phyloP scores from a whole-genome alignment of 306 rosid species.

The Vigna trinervia region DNA sequence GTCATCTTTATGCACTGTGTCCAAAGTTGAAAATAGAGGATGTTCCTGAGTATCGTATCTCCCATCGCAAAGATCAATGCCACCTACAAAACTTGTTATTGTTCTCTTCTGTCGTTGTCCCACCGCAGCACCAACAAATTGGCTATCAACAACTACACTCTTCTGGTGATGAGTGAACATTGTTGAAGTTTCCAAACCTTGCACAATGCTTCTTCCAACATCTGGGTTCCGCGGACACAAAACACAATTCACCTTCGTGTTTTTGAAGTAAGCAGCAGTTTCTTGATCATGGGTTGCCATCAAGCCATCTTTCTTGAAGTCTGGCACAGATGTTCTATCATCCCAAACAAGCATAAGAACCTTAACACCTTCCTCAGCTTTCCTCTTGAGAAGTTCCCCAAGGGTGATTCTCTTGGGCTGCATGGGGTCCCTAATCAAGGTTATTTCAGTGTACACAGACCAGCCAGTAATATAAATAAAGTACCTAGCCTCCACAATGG shows the following conservation, averaged over 20 bases:
- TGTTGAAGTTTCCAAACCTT: conserved; percentile 61
- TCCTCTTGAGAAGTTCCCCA: conserved; percentile 73
- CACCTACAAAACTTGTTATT: conserved; percentile 75
- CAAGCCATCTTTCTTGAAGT: conserved; percentile 69
- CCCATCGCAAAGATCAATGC: conserved; percentile 90
- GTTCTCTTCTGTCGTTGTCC: conserved; percentile 48
- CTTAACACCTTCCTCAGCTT: conserved; percentile 74
- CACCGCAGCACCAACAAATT: not conserved
- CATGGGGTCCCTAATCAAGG: conserved; percentile 62
- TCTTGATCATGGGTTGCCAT: conserved; percentile 87
- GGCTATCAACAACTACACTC: conserved; percentile 64
- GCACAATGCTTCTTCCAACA: conserved; percentile 62
- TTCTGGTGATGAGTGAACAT: conserved; percentile 96
- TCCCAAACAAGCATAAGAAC: conserved; percentile 92
- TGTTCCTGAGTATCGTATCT: conserved; percentile 79
- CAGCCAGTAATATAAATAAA: conserved; percentile 84
- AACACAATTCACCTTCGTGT: conserved; percentile 67
- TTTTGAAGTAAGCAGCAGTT: conserved; percentile 60
- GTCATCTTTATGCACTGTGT: conserved; percentile 57
- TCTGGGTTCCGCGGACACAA: conserved; percentile 81
- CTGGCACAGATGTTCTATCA: conserved; percentile 70
- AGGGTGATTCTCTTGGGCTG: conserved; percentile 48
- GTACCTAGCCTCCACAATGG: conserved; percentile 64
- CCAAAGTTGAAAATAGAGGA: conserved; percentile 66
- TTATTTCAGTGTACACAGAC: conserved; percentile 72